Base-by-base conservation (phyloP, 257 asterid species). In the Solanum lignicaule region DNA sequence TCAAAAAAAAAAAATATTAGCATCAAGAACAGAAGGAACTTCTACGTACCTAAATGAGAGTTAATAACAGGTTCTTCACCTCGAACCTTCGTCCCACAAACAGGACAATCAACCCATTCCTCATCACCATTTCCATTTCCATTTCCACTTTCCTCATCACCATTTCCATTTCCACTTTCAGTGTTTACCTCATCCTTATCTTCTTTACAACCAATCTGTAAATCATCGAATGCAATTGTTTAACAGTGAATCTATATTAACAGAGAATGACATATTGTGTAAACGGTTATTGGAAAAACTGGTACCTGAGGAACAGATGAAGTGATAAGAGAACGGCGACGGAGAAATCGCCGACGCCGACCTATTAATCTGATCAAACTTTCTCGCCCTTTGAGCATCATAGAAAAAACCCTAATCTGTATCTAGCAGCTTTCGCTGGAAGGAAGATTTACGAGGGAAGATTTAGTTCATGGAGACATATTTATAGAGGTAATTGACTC, bases 321-420 rank as follows among this genome's bases (percentile, higher is more conserved):
- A 21, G 94, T 87, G 90, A 93, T 66, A 46, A 95, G 38, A 74
- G 92, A 71, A 87, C 96, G 95, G 84, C 88, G 92, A 48, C 98
- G 98, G 84, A 94, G 94, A 86, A 88, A 91, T 9, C 98, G 95
- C 32, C 99, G 98, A 8, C 96, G 97, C 87, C 93, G 95, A 11
- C 99, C 98, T 46, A 97, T 89, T 65, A 97, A 88, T 87, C 98
- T 89, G 88, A 90, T 88, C 92, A 95, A 88, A 90, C 99, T 95
- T 90, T 95, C 96, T 39, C 92, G 91, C 48, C 99, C 99, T 14
- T 91, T 92, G 65, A 97, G 91, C 98, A 96, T 95, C 60, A 16
- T 79, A 43, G 20, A 15, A 27, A 43, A 79, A 82, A 82, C 71
- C 86, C 86, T 82, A 82, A 79, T 79, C 5, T 2, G 9, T 16